These are phyloP conservation scores for Euclidium syriacum DNA, from an alignment of 345 rosid genomes.

Conservation along the genomic window DNA sequence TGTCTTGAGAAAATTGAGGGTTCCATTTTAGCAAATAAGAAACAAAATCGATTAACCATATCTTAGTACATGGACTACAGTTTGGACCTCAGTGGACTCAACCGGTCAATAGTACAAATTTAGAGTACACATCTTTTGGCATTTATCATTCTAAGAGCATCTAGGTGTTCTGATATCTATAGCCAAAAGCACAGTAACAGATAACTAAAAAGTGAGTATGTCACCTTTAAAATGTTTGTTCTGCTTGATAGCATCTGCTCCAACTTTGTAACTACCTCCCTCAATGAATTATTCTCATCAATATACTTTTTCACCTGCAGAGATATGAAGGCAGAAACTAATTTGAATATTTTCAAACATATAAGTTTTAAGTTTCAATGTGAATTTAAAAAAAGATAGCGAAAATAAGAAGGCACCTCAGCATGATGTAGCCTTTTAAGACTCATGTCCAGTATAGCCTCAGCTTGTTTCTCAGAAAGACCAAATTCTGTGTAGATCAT, in stretches of 20 bases:
- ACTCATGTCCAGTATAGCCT: constrained; percentile 79
- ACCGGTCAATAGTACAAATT: background rate
- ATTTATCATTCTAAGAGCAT: background rate
- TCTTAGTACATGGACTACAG: background rate
- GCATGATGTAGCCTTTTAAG: constrained; percentile 74
- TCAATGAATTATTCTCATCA: constrained; percentile 63
- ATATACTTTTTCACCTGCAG: constrained; percentile 69
- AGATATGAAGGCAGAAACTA: constrained; percentile 10
- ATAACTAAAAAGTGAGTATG: background rate
- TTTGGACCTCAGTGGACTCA: background rate
- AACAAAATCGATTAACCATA: background rate
- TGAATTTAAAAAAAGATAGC: background rate
- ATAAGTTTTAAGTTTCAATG: background rate
- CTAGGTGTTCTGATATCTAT: background rate
- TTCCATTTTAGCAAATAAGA: background rate
- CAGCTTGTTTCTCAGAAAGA: constrained; percentile 89
- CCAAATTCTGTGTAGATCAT: constrained; percentile 43
- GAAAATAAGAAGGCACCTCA: constrained; percentile 49
- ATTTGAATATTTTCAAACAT: background rate
- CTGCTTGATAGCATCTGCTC: constrained; percentile 70
- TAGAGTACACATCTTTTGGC: background rate
- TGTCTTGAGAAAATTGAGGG: too few species aligned
- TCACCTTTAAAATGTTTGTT: constrained; percentile 74
- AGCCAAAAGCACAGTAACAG: background rate
- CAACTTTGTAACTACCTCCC: constrained; percentile 63